These are phyloP conservation scores for Larix sibirica DNA, from an alignment of 83 land plant species.

Conservation along the genomic window DNA sequence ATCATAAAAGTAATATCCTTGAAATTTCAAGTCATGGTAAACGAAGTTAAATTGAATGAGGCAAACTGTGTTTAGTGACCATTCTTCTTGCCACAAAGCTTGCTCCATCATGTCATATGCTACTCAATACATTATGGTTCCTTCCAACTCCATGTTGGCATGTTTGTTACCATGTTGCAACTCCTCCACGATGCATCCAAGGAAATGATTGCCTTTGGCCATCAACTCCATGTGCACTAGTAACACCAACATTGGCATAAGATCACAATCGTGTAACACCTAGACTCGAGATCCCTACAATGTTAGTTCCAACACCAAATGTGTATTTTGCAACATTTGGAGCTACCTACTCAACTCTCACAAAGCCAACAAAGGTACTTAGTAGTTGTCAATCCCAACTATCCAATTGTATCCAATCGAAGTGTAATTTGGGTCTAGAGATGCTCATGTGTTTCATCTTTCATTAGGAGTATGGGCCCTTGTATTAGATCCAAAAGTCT, in stretches of 20 bases:
- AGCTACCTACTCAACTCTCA: not conserved
- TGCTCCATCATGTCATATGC: conserved; percentile 2
- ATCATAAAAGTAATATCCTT: no score
- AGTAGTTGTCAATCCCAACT: not conserved
- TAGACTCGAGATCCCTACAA: not conserved
- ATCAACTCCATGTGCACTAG: not conserved
- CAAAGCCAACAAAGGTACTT: not conserved
- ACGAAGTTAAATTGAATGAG: not conserved
- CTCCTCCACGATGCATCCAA: not conserved
- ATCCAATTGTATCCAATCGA: not conserved
- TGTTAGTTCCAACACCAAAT: not conserved
- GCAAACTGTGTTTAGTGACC: not conserved
- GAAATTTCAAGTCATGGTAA: not conserved
- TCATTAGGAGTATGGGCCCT: no score
- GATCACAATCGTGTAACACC: not conserved
- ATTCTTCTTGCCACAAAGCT: conserved; percentile 3
- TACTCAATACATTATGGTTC: conserved; percentile 6
- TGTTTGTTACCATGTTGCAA: not conserved
- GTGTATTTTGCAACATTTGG: conserved; percentile 6
- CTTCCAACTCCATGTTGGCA: not conserved
- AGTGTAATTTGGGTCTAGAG: no score
- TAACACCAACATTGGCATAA: not conserved
- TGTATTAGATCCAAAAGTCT: no score
- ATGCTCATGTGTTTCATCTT: no score
- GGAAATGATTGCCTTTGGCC: conserved; percentile 1